Base-by-base conservation (phyloP, 768 basidiomycete genomes). In the Chalciporus sphaerocephalus region DNA sequence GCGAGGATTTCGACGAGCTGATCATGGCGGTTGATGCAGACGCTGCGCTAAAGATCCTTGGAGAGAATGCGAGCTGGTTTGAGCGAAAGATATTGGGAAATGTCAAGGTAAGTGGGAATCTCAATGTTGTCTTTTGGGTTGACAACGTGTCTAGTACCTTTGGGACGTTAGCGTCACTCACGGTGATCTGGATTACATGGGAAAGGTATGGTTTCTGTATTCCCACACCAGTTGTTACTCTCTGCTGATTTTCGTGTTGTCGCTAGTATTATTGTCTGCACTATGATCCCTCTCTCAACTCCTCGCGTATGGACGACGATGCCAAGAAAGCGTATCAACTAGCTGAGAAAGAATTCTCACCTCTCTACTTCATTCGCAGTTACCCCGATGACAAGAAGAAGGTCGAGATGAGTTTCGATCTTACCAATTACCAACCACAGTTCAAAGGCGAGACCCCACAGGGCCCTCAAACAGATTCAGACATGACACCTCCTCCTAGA, bases 21-120 rank as follows among this genome's bases (percentile, higher is more conserved):
- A 42, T 42, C 40, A 23, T 42, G 24, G 37, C 49, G 9, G 49
- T 45, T n/a, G 53, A 45, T 25, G 46, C 46, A 6, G 32, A 53
- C 21, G 35, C 36, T 21, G 42, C 33, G 21, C 50, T 52, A 36
- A 44, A 43, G 35, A 28, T 28, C 9, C 27, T 28, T 28, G 27
- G 27, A 28, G 9, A 28, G 27, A 28, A 28, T 12, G 27, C 27
- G 7, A 28, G 27, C 27, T 28, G 27, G 27, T 28, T 28, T 10
- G 27, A 28, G 27, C 8, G 11, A 12, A 36, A 33, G 37, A 35
- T 45, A 22, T 11, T 39, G 6, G 27, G 36, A 11, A 38, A 39
- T 32, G 23, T 44, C 38, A 46, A 49, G 9, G 33, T 46, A 27
- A 20, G 43, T 6, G 15, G 4, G 7, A n/a, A 13, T 22, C 4